Evolutionary conservation across 2,329 filamentous ascomycete species (phyloP), one percentile per base, ranked within the genome.

Genomic region (Venturia oleaginea): DNA sequence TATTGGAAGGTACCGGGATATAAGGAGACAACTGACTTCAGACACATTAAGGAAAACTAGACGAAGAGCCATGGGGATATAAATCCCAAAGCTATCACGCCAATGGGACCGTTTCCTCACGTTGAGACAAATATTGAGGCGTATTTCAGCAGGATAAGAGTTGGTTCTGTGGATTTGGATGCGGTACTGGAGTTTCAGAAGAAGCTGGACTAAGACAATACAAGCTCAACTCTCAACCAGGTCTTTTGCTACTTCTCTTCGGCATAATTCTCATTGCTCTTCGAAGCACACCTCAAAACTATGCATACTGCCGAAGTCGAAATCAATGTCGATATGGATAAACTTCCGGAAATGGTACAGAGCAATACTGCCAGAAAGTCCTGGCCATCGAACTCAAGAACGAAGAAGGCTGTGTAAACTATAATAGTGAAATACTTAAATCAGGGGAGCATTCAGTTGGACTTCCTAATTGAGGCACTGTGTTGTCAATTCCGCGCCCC

Each of bases 41-140:
- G 95, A 75, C 94, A 99, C 77, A 97, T 97, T 79, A 97, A 96
- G 84, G 88, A 83, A 54, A 85, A 88, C 70, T 88, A 88, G 72
- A 87, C 85, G 2, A 85, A 84, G 78, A 85, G 82, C 67, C 85
- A 87, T 74, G 77, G 73, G 68, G 85, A 87, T 75, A 87, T 88
- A 69, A 88, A 88, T 72, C 83, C 72, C 42, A 43, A 69, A 65
- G 79, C 81, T 42, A 96, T 99, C 72, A 93, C 91, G 24, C 92
- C 93, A 0, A 72, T 96, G n/a, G 93, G 93, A 0, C 93, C 94
- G 5, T 70, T 91, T 71, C 92, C 92, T 46, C 83, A 95, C 77
- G 88, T 99, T 67, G 62, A 64, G 24, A 48, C 27, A 43, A 48
- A 48, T 22, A 15, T 59, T 32, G 48, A 42, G 13, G n/a, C 24